Evolutionary conservation across 352 stramenopile genomes (phyloP).

Genomic region (Pythium aphanidermatum): DNA sequence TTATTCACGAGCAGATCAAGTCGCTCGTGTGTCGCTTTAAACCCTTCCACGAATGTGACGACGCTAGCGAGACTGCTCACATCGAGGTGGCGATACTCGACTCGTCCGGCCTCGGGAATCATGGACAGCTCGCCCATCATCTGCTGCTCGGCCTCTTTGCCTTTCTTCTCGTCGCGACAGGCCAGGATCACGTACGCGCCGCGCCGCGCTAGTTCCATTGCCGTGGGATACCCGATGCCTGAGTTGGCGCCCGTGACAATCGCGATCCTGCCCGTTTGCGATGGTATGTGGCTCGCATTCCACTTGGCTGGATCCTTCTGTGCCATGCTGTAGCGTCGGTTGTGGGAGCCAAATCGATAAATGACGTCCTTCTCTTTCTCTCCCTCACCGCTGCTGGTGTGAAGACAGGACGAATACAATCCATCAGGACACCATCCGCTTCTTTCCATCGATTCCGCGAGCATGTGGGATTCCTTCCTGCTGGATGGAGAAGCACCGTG

Average conservation of each 20-base stretch:
- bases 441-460: too few species aligned
- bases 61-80: conserved; percentile 20
- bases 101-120: background rate
- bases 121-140: conserved; percentile 14
- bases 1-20: conserved; percentile 35
- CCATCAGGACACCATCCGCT: too few species aligned
- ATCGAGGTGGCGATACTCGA: conserved; percentile 20
- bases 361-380: too few species aligned
- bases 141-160: conserved; percentile 22
- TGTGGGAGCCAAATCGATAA: too few species aligned
- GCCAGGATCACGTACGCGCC: conserved; percentile 44
- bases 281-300: too few species aligned
- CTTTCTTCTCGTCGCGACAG: conserved; percentile 32
- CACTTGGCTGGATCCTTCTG: too few species aligned
- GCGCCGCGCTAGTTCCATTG: conserved; percentile 40
- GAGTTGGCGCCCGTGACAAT: conserved; percentile 78
- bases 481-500: too few species aligned
- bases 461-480: too few species aligned
- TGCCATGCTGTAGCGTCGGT: too few species aligned
- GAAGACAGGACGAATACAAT: too few species aligned
- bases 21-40: conserved; percentile 7
- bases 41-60: conserved; percentile 12
- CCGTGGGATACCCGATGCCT: conserved; percentile 64
- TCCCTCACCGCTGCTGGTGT: too few species aligned
- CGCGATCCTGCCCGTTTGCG: conserved; percentile 43